Conservation (phyloP, 306 rosid genomes). For the Pachyrhizus erosus region DNA sequence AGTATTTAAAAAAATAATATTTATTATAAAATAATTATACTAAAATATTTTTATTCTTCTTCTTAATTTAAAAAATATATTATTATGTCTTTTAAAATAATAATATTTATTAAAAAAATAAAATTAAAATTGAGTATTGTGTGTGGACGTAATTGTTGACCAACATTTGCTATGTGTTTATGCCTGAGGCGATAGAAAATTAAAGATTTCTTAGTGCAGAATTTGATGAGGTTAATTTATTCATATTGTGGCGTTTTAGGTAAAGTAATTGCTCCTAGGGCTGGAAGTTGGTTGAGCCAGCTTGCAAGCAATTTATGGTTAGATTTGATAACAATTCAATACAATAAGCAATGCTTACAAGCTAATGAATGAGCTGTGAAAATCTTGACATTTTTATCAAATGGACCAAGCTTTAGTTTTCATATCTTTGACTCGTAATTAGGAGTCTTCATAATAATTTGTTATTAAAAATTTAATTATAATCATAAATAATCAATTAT, state of each 20-base stretch:
- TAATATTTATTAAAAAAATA: too few relatives aligned
- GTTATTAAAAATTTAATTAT: too few relatives aligned
- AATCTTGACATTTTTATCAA: neutral
- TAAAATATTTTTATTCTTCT: too few relatives aligned
- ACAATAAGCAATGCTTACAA: neutral
- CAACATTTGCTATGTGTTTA: neutral
- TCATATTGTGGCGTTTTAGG: neutral
- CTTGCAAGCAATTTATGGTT: neutral
- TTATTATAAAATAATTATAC: too few relatives aligned
- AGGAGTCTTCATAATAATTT: too few relatives aligned
- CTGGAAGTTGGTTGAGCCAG: neutral
- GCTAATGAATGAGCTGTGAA: neutral
- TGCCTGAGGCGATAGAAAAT: neutral
- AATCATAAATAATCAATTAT: too few relatives aligned
- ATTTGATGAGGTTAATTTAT: neutral
- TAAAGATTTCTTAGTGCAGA: neutral
- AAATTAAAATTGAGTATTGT: too few relatives aligned
- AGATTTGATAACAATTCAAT: neutral
- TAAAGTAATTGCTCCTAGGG: neutral
- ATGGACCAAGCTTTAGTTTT: neutral
- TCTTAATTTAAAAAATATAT: too few relatives aligned
- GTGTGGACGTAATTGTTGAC: too few relatives aligned
- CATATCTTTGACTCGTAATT: too few relatives aligned
- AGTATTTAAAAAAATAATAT: too few relatives aligned
- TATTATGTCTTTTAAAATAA: too few relatives aligned